A percentile compares a stretch with the other conserved stretches of the same genome.
Evolutionary conservation across 2,329 filamentous ascomycete species (phyloP).

Genomic region (Meredithiella fracta): DNA sequence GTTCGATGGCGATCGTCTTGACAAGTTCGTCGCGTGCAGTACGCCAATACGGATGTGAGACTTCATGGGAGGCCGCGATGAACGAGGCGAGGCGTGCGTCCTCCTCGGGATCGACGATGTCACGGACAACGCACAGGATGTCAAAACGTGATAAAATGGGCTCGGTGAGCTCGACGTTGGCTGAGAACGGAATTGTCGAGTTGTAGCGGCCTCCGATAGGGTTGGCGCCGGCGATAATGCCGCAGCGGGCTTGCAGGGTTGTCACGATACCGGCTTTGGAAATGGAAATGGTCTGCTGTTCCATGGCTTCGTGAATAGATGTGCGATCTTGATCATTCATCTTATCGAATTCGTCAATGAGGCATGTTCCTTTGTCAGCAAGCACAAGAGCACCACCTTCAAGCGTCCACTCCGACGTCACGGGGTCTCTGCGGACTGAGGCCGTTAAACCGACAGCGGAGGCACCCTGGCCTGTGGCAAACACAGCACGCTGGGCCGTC

Average conservation of each 20-base stretch:
- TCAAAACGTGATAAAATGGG: conserved; percentile 97
- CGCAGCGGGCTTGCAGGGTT: conserved; percentile 85
- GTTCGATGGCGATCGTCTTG: conserved; percentile 46
- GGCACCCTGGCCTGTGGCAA: conserved; percentile 92
- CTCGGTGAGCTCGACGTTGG: conserved; percentile 93
- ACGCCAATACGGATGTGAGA: conserved; percentile 56
- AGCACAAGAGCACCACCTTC: conserved; percentile 92
- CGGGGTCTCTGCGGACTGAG: conserved; percentile 82
- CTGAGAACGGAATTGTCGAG: conserved; percentile 82
- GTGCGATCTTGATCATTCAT: conserved; percentile 99
- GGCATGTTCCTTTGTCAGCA: conserved; percentile 82
- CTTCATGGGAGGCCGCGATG: conserved; percentile 84
- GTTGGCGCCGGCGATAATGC: conserved; percentile 92
- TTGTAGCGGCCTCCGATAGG: conserved; percentile 95
- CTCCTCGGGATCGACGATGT: conserved; percentile 81
- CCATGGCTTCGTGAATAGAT: conserved; percentile 98
- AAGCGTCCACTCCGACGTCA: conserved; percentile 93
- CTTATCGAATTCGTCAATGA: conserved; percentile 99
- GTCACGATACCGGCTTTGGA: conserved; percentile 98
- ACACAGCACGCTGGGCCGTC: conserved; percentile 89
- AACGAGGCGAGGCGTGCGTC: conserved; percentile 89
- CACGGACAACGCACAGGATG: conserved; percentile 86
- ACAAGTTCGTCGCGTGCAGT: conserved; percentile 26
- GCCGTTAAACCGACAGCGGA: conserved; percentile 95
- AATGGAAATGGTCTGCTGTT: conserved; percentile 98